Base-by-base conservation (phyloP, 306 rosid species). In the Prunus davidiana region DNA sequence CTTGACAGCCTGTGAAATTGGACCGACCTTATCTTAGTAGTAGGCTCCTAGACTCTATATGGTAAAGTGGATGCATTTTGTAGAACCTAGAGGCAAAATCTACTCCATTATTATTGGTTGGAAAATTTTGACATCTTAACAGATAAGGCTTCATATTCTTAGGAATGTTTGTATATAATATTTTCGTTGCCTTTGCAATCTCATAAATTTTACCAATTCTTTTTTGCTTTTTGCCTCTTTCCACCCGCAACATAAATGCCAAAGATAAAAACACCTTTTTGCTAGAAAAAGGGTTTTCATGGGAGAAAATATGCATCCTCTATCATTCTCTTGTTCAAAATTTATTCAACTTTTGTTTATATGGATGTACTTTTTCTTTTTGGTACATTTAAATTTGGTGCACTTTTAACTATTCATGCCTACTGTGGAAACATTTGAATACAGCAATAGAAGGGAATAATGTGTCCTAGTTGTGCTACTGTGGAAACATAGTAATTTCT, bases 1-100 rank as follows among this genome's bases (percentile, higher is more conserved):
- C 79, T 70, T 70, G 52, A 16, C 72, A 32, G 52, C 34, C 25
- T 66, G 79, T 66, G n/a, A 41, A 30, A 66, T 20, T 46, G 61
- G 47, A 50, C 51, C 66, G 67, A 32, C 60, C 62, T 72, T 22
- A 64, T 27, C 27, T 41, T 27, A 11, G 64, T 58, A 11, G 64
- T 12, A 25, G 64, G 55, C 34, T 45, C 22, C 60, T 32, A 43
- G 72, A 56, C 79, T 24, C 25, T 45, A 2, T 45, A 2, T 45
- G 74, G 13, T 14, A 76, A 54, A 52, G 65, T 76, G 45, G 66
- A 43, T 15, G 66, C 22, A 25, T 52, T 56, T 56, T 67, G 13
- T 22, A 18, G 16, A 11, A n/a, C 65, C 49, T n/a, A 15, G 67
- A 74, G 28, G 12, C 25, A 25, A 41, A 76, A 24, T 13, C 43